Base-by-base conservation (phyloP, 176 grass and related monocot species). In the Ananas comosus region DNA sequence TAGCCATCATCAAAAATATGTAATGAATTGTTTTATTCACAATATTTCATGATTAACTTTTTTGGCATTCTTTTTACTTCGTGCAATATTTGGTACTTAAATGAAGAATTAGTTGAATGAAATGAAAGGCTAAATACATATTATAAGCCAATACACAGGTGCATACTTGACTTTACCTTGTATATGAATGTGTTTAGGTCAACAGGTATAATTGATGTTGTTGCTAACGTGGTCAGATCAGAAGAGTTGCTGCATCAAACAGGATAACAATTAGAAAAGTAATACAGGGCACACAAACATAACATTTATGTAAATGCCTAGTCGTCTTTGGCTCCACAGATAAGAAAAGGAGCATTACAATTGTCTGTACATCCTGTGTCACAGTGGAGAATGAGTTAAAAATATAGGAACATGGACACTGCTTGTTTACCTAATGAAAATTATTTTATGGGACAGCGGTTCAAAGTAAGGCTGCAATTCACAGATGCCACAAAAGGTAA, bases 121-220 rank as follows among this genome's bases (percentile, higher is more conserved):
- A 42, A 42, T 42, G 33, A 42, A 42, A 7, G 33, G 33, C 33
- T 42, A 42, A 42, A 42, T 42, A 67, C 47, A 22, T 22, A 67
- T 28, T 67, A 50, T 17, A 54, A 74, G 3, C 5, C 12, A 83
- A 16, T 67, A 11, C 48, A 51, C 11, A 71, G 48, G 48, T 57
- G 61, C 48, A 67, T 65, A 58, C 9, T 70, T 13, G 18, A 76
- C 72, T 69, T 22, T 33, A 90, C 94, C 90, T 93, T 93, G 58
- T 68, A 93, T 73, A 99, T 80, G 78, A 93, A 99, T 80, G 78
- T 75, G 72, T 99, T 99, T 74, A 99, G 63, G 58, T 99, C 94
- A 51, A 99, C 94, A 69, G 94, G 90, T 78, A 99, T 64, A 23
- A 93, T 84, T 57, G 59, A 84, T 54, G 89, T 86, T 19, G 90